A percentile compares a stretch with the other conserved stretches of the same genome.
Conservation (phyloP, 192 early-diverging fungal species). For the Linnemannia hyalina region DNA sequence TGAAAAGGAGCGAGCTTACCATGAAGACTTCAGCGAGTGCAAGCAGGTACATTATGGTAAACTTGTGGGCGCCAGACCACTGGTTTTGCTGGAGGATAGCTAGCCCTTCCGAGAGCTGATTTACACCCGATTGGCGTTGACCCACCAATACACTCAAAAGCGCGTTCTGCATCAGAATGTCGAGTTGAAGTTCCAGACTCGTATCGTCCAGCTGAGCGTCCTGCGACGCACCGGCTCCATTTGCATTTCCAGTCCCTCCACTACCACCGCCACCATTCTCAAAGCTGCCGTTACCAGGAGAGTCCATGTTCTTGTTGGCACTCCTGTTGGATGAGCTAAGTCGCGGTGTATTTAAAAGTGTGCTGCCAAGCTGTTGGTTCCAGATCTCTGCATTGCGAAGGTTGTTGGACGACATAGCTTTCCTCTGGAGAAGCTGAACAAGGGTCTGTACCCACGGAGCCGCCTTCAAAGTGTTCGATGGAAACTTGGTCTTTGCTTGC, state of each 20-base stretch:
- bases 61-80: conserved; percentile 37
- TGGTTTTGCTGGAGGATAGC: conserved; percentile 26
- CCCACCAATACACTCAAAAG: conserved; percentile 23
- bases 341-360: conserved; percentile 18
- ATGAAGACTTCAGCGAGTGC: conserved; percentile 42
- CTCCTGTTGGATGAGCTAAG: background rate
- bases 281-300: background rate
- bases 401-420: conserved; percentile 20
- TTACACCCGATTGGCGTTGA: conserved; percentile 16
- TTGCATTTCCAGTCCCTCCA: background rate
- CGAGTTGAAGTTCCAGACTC: conserved; percentile 29
- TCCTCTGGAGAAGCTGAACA: conserved; percentile 37
- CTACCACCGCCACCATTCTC: background rate
- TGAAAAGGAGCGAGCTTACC: background rate
- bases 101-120: conserved; percentile 39
- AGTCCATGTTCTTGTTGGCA: background rate
- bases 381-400: conserved; percentile 32
- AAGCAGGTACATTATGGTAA: conserved; percentile 34
- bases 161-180: conserved; percentile 29
- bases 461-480: conserved; percentile 25
- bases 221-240: background rate
- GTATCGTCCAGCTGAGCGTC: conserved; percentile 31
- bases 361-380: conserved; percentile 25
- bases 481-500: conserved; percentile 31
- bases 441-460: conserved; percentile 45